Conservation (phyloP, 179 eudicot genomes). For the Patellifolia procumbens region DNA sequence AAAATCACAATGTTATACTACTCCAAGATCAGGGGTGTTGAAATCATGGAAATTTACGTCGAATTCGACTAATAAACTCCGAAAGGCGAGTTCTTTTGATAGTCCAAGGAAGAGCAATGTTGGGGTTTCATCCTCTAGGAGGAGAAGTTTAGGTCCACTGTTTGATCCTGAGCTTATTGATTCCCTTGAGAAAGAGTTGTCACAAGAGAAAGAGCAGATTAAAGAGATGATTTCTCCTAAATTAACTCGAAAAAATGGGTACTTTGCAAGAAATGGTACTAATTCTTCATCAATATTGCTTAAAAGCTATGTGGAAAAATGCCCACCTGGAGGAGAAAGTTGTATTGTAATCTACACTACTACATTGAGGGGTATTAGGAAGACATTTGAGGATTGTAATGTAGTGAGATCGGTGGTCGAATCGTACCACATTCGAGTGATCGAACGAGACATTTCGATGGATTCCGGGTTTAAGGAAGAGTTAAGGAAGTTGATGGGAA, state of each 20-base stretch:
- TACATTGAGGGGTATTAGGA: constrained; percentile 82
- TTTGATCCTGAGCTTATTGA: constrained; percentile 42
- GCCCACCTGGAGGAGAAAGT: constrained; percentile 73
- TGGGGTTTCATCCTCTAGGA: constrained; percentile 32
- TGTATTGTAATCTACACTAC: constrained; percentile 72
- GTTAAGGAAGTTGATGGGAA: constrained; percentile 63
- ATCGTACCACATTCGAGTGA: constrained; percentile 49
- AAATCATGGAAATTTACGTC: constrained; percentile 40
- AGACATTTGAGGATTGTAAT: constrained; percentile 92
- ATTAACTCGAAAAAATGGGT: neutral
- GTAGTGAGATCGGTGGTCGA: constrained; percentile 54
- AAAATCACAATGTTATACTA: constrained; percentile 17
- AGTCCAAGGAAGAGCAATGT: constrained; percentile 39
- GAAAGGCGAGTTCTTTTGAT: constrained; percentile 39
- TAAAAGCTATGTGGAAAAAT: constrained; percentile 37
- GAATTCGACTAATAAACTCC: constrained; percentile 36
- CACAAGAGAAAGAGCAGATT: constrained; percentile 35
- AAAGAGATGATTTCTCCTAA: constrained; percentile 44
- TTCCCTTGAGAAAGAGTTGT: constrained; percentile 38
- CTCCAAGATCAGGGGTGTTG: constrained; percentile 39
- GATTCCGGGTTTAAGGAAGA: constrained; percentile 84
- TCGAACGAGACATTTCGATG: constrained; percentile 88
- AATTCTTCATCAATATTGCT: neutral
- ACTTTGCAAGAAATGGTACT: neutral
- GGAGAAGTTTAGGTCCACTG: constrained; percentile 38